Percentiles rank a stretch among this genome's conserved stretches.
These are phyloP conservation scores for Nephelium lappaceum DNA, from an alignment of 345 rosid genomes.

Conservation along the genomic window DNA sequence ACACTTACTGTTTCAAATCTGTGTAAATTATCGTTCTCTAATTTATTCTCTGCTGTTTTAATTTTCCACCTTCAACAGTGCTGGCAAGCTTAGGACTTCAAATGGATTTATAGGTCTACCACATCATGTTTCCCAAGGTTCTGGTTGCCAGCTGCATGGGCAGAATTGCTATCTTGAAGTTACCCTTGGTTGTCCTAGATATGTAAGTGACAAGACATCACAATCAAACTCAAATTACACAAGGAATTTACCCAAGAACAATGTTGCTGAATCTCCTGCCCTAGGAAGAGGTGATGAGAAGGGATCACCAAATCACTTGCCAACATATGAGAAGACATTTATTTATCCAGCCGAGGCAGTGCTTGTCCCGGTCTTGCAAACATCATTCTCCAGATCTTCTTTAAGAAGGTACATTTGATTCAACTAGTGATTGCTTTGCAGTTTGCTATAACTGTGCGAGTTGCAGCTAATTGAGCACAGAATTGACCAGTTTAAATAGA, in stretches of 20 bases:
- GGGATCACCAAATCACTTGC: conserved; percentile 43
- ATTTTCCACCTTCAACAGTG: conserved; percentile 39
- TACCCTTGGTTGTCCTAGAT: conserved; percentile 71
- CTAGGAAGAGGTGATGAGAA: conserved; percentile 62
- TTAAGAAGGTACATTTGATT: conserved; percentile 68
- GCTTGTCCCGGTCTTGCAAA: conserved; percentile 84
- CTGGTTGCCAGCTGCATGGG: conserved; percentile 61
- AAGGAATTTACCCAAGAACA: conserved; percentile 57
- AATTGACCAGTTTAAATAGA: conserved; percentile 1
- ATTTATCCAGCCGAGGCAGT: conserved; percentile 90
- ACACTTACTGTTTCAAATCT: background rate
- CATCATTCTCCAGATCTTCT: conserved; percentile 83
- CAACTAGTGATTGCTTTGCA: conserved; percentile 15
- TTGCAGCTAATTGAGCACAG: conserved; percentile 13
- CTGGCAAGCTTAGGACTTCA: conserved; percentile 59
- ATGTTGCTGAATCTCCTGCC: conserved; percentile 58
- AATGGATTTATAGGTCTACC: conserved; percentile 72
- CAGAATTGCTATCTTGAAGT: conserved; percentile 81
- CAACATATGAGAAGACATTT: conserved; percentile 62
- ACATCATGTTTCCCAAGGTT: conserved; percentile 63
- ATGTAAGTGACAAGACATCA: conserved; percentile 46
- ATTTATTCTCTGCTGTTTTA: conserved; percentile 21
- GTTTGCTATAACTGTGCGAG: background rate
- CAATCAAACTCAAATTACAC: conserved; percentile 40
- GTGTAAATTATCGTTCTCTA: background rate